Percentiles rank a stretch among this genome's conserved stretches.
Conservation (phyloP, 768 basidiomycete species). For the Termitomyces sp. region DNA sequence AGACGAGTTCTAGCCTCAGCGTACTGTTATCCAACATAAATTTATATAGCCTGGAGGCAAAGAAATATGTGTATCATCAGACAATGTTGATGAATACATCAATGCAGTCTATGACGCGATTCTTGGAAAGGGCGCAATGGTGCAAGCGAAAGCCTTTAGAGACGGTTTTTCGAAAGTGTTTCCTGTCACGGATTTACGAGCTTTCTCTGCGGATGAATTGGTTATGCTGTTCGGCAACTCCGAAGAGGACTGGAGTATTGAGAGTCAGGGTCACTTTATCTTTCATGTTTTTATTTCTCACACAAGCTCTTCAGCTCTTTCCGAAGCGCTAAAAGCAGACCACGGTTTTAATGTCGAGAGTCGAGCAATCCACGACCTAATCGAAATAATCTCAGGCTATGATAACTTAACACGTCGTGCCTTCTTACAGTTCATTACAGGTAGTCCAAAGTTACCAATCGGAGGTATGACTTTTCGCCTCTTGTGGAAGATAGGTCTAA, state of each 20-base stretch:
- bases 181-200: conserved; percentile 83
- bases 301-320: conserved; percentile 51
- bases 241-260: conserved; percentile 94
- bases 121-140: conserved; percentile 69
- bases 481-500: background rate
- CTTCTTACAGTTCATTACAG: conserved; percentile 95
- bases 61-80: conserved; percentile 74
- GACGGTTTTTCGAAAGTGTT: conserved; percentile 97
- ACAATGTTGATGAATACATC: conserved; percentile 89
- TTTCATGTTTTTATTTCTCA: conserved; percentile 7
- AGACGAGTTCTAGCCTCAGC: conserved; percentile 15
- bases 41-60: conserved; percentile 64
- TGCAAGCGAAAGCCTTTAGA: conserved; percentile 86
- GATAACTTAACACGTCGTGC: conserved; percentile 71
- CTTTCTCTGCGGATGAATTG: conserved; percentile 93
- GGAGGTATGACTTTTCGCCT: conserved; percentile 56
- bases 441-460: conserved; percentile 93
- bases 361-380: conserved; percentile 79
- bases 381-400: conserved; percentile 83
- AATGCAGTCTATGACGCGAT: conserved; percentile 83
- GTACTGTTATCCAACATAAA: background rate
- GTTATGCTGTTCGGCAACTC: conserved; percentile 93
- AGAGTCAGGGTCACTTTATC: conserved; percentile 52
- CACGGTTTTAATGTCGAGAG: conserved; percentile 98
- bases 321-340: conserved; percentile 91